A percentile compares a stretch with the other conserved stretches of the same genome.
Evolutionary conservation across 1,284 basidiomycete genomes (phyloP).

Genomic region (Athelia sp.): DNA sequence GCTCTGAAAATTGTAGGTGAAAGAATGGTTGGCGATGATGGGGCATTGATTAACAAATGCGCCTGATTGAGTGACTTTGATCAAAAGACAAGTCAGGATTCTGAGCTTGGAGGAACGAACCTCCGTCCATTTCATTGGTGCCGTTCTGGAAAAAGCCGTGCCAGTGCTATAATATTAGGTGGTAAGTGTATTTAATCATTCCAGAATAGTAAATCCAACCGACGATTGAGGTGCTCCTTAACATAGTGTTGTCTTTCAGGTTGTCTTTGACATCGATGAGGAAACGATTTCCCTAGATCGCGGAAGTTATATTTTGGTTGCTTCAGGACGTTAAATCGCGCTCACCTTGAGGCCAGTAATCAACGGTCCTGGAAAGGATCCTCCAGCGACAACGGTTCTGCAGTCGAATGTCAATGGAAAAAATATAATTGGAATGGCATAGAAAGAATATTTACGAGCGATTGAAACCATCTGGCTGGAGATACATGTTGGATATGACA

Average conservation of each 20-base stretch:
- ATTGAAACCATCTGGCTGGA: conserved; percentile 14
- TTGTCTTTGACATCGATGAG: conserved; percentile 26
- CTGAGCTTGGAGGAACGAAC: conserved; percentile 12
- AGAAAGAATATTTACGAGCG: conserved; percentile 3
- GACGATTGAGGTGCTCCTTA: conserved; percentile 28
- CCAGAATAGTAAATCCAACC: conserved; percentile 4
- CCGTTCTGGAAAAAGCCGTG: conserved; percentile 27
- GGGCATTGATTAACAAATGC: conserved; percentile 37
- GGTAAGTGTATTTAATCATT: not conserved
- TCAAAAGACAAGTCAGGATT: conserved; percentile 9
- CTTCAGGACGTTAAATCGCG: not conserved
- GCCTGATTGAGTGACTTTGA: not conserved
- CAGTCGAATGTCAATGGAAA: not conserved
- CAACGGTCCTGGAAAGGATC: conserved; percentile 19
- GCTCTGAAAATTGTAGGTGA: conserved; percentile 31
- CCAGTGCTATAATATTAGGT: conserved; percentile 25
- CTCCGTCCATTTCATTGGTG: conserved; percentile 27
- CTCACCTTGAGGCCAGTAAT: conserved; percentile 20
- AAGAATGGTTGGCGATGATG: conserved; percentile 34
- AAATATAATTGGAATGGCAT: not conserved
- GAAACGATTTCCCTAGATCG: conserved; percentile 23
- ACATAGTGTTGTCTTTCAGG: conserved; percentile 27
- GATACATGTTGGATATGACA: conserved; percentile 8
- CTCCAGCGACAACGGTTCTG: conserved; percentile 16
- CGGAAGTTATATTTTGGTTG: too few relatives aligned